A percentile compares a stretch with the other conserved stretches of the same genome.
Evolutionary conservation across 805 yeast genomes (phyloP).

Genomic region (Schizosaccharomyces cryophilus): DNA sequence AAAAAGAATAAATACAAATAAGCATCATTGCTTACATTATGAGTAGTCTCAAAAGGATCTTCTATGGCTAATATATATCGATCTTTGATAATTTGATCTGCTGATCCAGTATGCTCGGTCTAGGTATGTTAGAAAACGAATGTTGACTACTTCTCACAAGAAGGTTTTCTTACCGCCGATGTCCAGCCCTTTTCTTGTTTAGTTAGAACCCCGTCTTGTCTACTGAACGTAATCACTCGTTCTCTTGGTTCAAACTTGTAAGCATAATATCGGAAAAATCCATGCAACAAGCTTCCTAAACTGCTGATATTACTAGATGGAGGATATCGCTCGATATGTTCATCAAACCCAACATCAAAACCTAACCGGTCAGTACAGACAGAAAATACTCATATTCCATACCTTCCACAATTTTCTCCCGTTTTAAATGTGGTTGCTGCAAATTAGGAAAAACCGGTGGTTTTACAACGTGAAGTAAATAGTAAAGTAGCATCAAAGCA

Average conservation of each 20-base stretch:
- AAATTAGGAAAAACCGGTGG: slow-evolving; percentile 2
- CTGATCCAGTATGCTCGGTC: slow-evolving; percentile 1
- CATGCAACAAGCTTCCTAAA: background rate
- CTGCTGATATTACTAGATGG: background rate
- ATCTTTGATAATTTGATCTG: background rate
- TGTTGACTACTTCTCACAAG: background rate
- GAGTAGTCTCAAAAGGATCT: slow-evolving; percentile 3
- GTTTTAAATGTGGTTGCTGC: background rate
- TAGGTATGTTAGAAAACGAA: background rate
- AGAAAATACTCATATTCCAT: background rate
- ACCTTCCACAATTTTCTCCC: background rate
- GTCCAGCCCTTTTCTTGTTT: slow-evolving; percentile 2
- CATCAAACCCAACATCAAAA: background rate
- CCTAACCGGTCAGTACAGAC: background rate
- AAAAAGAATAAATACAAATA: background rate
- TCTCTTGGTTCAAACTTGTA: background rate
- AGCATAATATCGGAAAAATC: background rate
- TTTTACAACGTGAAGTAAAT: slow-evolving; percentile 1
- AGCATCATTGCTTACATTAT: slow-evolving; percentile 2
- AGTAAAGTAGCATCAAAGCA: background rate
- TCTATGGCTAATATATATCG: slow-evolving; percentile 2
- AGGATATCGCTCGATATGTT: background rate
- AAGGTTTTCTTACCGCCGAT: background rate
- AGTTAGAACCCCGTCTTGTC: background rate
- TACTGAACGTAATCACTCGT: background rate